These are phyloP conservation scores for Aphanomyces euteiches DNA, from an alignment of 352 stramenopile species.

Conservation along the genomic window DNA sequence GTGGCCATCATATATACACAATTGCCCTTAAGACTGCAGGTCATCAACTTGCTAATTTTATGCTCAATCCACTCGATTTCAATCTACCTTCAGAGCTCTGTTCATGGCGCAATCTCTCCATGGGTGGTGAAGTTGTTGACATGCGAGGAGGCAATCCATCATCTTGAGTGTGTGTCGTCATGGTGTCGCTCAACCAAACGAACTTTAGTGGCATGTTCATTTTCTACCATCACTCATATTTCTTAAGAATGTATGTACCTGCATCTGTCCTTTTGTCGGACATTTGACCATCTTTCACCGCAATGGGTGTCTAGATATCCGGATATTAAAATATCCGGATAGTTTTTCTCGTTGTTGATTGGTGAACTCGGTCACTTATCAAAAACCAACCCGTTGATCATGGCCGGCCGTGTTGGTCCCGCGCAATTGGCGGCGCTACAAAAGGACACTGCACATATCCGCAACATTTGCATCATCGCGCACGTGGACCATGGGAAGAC, in stretches of 20 bases:
- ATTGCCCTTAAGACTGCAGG: no score
- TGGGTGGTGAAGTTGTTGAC: no score
- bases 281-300: no score
- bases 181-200: no score
- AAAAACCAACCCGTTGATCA: slow-evolving; percentile 13
- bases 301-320: no score
- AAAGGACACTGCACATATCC: slow-evolving; percentile 71
- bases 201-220: neutral
- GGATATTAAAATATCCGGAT: slow-evolving; percentile 2
- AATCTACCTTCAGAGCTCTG: no score
- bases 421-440: slow-evolving; percentile 59
- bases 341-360: slow-evolving; percentile 1
- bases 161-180: no score
- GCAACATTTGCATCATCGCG: slow-evolving; percentile 94
- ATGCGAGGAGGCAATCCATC: no score
- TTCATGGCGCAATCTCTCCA: no score
- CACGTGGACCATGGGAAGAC: slow-evolving; percentile 93
- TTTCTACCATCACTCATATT: neutral
- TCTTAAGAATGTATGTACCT: slow-evolving; percentile 6
- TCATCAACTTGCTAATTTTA: no score
- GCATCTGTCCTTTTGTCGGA: neutral
- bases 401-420: slow-evolving; percentile 14
- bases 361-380: neutral
- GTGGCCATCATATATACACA: no score
- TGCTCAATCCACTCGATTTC: no score